Evolutionary conservation across 768 basidiomycete genomes (phyloP).

Genomic region (Dictyophora rubrovolvata): DNA sequence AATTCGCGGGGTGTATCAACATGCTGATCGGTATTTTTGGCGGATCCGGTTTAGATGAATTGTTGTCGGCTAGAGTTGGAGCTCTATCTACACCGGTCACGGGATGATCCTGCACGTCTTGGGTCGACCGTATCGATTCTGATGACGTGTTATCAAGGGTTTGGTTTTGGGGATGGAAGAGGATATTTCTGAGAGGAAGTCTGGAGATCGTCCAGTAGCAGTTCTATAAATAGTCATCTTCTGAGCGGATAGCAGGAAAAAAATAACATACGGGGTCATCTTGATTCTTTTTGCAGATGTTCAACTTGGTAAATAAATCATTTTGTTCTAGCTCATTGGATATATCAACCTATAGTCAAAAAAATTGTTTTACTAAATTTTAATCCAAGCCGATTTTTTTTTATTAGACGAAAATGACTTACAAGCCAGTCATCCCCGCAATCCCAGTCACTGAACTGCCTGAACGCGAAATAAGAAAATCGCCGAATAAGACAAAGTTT

Average conservation of each 20-base stretch:
- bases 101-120: no score
- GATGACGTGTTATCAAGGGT: neutral
- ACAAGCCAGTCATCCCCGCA: neutral
- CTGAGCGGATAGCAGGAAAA: neutral
- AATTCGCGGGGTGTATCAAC: neutral
- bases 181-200: neutral
- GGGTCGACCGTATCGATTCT: no score
- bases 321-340: neutral
- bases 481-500: neutral
- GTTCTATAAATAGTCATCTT: neutral
- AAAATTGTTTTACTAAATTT: neutral
- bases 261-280: neutral
- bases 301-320: neutral
- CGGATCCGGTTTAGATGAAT: neutral
- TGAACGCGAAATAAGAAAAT: neutral
- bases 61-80: neutral
- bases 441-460: neutral
- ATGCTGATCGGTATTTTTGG: neutral
- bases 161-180: neutral
- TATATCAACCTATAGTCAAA: neutral
- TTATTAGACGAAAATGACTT: neutral
- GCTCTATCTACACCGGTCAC: no score
- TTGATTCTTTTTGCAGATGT: neutral
- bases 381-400: neutral
- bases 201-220: neutral